A percentile compares a stretch with the other conserved stretches of the same genome.
phyloP scores from a whole-genome alignment of 176 grass and related monocot genomes.

The Hordeum marinum region DNA sequence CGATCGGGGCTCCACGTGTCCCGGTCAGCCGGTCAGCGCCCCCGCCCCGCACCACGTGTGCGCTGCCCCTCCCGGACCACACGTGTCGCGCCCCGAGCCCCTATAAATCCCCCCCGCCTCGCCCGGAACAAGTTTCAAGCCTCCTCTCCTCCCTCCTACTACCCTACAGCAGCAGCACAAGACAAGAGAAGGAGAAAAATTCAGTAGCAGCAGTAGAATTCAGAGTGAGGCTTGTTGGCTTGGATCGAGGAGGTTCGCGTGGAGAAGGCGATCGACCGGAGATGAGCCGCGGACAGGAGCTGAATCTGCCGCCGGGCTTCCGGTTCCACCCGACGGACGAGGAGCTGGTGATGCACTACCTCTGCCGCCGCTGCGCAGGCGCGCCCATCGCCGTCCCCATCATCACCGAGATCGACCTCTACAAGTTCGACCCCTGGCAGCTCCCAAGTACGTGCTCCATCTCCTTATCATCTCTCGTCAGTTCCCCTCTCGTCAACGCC shows the following conservation, averaged over 20 bases:
- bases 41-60: slow-evolving; percentile 22
- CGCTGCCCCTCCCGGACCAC: slow-evolving; percentile 17
- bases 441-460: slow-evolving; percentile 50
- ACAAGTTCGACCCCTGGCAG: slow-evolving; percentile 93
- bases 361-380: slow-evolving; percentile 79
- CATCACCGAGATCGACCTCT: slow-evolving; percentile 91
- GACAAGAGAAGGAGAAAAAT: not conserved
- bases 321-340: slow-evolving; percentile 98
- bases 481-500: too few relatives aligned
- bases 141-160: slow-evolving; percentile 18
- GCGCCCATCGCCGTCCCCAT: slow-evolving; percentile 79
- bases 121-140: slow-evolving; percentile 63
- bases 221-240: not conserved
- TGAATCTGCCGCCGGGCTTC: slow-evolving; percentile 88
- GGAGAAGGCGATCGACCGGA: not conserved
- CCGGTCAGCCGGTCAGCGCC: slow-evolving; percentile 31
- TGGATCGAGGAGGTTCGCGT: too few relatives aligned
- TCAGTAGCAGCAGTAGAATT: not conserved
- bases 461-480: not conserved
- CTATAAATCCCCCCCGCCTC: slow-evolving; percentile 62
- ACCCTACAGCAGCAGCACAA: not conserved
- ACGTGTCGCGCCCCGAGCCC: slow-evolving; percentile 29
- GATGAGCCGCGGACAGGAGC: slow-evolving; percentile 39
- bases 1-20: slow-evolving; percentile 38
- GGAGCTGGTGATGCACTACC: slow-evolving; percentile 91